Conservation (phyloP, 75 land plant species). For the Pinus tabuliformis region DNA sequence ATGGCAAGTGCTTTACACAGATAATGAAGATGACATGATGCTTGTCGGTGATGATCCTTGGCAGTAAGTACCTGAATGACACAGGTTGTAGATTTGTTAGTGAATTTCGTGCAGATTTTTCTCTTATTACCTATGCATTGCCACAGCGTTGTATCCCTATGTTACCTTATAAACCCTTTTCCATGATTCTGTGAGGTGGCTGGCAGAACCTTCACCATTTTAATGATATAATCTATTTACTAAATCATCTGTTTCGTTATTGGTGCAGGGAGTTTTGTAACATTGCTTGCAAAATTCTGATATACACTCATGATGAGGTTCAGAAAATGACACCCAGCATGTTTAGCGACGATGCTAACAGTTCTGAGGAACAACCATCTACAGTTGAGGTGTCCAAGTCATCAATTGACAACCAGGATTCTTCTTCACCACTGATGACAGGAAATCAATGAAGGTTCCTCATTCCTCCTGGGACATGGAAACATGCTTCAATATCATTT, state of each 20-base stretch:
- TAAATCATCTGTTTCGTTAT: not conserved
- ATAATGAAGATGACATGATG: constrained; percentile 87
- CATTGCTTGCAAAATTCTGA: constrained; percentile 50
- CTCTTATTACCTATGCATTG: not conserved
- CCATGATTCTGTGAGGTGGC: not conserved
- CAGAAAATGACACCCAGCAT: constrained; percentile 46
- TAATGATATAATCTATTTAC: not conserved
- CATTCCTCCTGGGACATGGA: too few relatives aligned
- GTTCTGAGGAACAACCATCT: constrained; percentile 48
- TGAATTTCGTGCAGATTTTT: not conserved
- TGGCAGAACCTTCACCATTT: not conserved
- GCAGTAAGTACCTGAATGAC: constrained; percentile 44
- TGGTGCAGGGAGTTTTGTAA: constrained; percentile 56
- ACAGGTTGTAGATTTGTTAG: constrained; percentile 11
- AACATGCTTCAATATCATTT: too few relatives aligned
- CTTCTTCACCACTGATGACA: constrained; percentile 11
- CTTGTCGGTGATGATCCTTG: constrained; percentile 96
- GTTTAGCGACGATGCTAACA: constrained; percentile 39
- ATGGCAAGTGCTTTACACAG: constrained; percentile 86
- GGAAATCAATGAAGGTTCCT: too few relatives aligned
- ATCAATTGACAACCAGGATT: constrained; percentile 37
- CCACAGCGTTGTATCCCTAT: not conserved
- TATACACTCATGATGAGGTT: constrained; percentile 65
- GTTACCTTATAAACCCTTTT: not conserved
- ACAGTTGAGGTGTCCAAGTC: constrained; percentile 45